A percentile compares a stretch with the other conserved stretches of the same genome.
These are phyloP conservation scores for Berkeleyomyces rouxiae DNA, from an alignment of 2,329 filamentous ascomycete genomes.

Conservation along the genomic window DNA sequence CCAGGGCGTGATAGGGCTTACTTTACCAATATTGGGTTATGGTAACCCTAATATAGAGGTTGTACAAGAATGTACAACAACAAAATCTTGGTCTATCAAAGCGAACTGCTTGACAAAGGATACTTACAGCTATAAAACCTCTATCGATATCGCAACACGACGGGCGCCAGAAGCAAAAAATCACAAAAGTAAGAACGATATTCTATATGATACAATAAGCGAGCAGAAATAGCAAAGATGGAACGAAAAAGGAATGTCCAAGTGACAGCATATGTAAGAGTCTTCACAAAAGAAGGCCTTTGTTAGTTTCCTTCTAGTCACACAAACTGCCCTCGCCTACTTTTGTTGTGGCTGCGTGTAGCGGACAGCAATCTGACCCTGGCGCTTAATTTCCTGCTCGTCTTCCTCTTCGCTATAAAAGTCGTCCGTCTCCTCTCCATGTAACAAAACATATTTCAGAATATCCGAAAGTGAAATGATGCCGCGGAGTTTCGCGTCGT, in stretches of 20 bases:
- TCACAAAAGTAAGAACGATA: background rate
- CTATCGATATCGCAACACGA: background rate
- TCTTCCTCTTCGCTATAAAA: constrained; percentile 21
- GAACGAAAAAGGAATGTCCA: background rate
- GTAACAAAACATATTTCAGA: constrained; percentile 77
- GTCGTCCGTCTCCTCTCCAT: constrained; percentile 42
- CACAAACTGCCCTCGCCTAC: background rate
- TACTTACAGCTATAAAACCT: too few relatives aligned
- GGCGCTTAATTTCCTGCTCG: constrained; percentile 13
- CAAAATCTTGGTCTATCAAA: too few relatives aligned
- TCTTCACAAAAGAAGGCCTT: background rate
- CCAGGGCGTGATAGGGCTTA: too few relatives aligned
- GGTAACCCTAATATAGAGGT: too few relatives aligned
- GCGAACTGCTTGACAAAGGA: too few relatives aligned
- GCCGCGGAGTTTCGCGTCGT: constrained; percentile 69
- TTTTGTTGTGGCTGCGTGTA: constrained; percentile 11
- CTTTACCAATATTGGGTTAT: too few relatives aligned
- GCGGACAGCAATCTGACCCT: constrained; percentile 4
- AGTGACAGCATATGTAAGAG: background rate
- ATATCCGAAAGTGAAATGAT: constrained; percentile 93
- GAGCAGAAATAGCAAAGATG: background rate
- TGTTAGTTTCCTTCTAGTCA: background rate
- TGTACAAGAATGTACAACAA: too few relatives aligned
- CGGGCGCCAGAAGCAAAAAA: background rate
- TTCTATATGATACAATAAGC: background rate